Percentiles rank a stretch among this genome's conserved stretches.
Conservation (phyloP, 768 basidiomycete genomes). For the Pilatotrama ljubarskyi region DNA sequence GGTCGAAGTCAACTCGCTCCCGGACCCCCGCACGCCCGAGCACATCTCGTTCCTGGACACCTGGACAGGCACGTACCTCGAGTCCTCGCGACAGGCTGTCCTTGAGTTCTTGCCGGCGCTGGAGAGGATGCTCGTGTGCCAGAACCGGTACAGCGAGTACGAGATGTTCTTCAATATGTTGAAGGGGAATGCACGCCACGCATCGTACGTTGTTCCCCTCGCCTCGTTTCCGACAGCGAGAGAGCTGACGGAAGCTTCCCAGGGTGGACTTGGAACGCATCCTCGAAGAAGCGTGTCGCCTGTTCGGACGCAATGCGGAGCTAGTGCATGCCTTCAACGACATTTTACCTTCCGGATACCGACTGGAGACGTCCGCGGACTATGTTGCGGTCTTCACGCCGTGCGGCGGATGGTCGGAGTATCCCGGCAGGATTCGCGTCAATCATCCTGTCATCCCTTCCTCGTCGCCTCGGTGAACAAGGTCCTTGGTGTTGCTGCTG, state of each 20-base stretch:
- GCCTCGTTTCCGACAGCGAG: neutral
- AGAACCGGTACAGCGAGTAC: neutral
- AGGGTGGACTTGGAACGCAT: neutral
- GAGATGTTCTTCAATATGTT: neutral
- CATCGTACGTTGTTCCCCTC: neutral
- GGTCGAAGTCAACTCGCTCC: neutral
- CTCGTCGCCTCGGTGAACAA: neutral
- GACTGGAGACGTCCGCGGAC: constrained; percentile 1
- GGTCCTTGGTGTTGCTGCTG: too few relatives aligned
- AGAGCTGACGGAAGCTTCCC: neutral
- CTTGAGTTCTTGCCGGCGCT: neutral
- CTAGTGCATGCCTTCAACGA: constrained; percentile 4
- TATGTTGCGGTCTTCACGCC: constrained; percentile 8
- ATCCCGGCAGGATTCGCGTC: neutral
- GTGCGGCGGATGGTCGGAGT: neutral
- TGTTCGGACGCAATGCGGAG: constrained; percentile 4
- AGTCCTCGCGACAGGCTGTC: neutral
- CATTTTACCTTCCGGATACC: constrained; percentile 4
- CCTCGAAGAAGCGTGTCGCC: neutral
- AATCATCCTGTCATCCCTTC: neutral
- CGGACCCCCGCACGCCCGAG: constrained; percentile 9
- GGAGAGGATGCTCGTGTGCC: neutral
- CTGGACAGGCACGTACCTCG: neutral
- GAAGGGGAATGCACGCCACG: neutral
- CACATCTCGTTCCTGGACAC: neutral